A percentile compares a stretch with the other conserved stretches of the same genome.
Evolutionary conservation across 345 rosid genomes (phyloP).

Genomic region (Populus ilicifolia): DNA sequence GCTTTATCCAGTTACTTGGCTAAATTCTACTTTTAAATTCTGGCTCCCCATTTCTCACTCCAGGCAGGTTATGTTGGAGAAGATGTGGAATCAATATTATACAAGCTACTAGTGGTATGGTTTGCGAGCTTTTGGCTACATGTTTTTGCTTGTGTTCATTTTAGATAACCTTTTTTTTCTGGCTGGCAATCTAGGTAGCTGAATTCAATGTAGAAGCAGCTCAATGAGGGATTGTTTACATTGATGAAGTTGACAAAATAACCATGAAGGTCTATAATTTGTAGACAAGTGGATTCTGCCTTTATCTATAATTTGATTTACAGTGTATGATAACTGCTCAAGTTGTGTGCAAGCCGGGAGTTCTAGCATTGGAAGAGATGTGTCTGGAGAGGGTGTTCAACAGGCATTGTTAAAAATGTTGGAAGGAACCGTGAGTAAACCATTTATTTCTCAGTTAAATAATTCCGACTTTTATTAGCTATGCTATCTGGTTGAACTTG

Average conservation of each 20-base stretch:
- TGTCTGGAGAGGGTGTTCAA: conserved; percentile 97
- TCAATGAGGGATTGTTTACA: conserved; percentile 85
- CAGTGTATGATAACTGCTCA: neutral
- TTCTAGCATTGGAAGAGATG: conserved; percentile 83
- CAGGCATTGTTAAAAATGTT: conserved; percentile 92
- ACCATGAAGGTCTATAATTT: conserved; percentile 65
- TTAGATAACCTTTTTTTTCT: neutral
- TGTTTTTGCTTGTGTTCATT: neutral
- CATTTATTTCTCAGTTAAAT: neutral
- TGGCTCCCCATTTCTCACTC: conserved; percentile 9
- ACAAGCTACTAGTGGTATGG: conserved; percentile 69
- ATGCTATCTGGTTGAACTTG: neutral
- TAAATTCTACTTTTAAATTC: neutral
- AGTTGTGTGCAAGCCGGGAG: conserved; percentile 63
- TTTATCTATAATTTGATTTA: neutral
- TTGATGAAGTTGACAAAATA: conserved; percentile 95
- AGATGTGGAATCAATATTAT: conserved; percentile 88
- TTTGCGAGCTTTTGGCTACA: neutral
- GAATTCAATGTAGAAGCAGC: conserved; percentile 90
- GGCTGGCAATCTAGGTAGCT: conserved; percentile 47
- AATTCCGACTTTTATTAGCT: neutral
- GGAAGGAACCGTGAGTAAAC: conserved; percentile 86
- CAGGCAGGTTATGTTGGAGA: conserved; percentile 99
- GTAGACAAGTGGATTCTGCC: neutral
- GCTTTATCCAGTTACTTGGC: neutral